These are phyloP conservation scores for Wickerhamiella hasegawae DNA, from an alignment of 805 yeast genomes.

Conservation along the genomic window DNA sequence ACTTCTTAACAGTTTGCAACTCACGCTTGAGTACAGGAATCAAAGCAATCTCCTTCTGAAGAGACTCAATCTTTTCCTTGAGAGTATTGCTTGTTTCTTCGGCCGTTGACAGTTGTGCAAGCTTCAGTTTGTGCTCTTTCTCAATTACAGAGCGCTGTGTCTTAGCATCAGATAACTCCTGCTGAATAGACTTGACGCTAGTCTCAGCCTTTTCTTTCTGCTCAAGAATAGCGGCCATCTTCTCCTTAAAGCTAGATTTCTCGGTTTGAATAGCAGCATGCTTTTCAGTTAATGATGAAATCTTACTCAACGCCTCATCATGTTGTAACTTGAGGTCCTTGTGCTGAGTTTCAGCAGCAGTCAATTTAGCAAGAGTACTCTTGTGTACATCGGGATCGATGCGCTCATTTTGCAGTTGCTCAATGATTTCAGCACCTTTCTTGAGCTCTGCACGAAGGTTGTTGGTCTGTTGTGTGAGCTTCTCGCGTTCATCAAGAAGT, in stretches of 20 bases:
- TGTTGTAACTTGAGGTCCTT: background rate
- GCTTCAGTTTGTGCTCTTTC: conserved; percentile 1
- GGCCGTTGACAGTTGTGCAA: background rate
- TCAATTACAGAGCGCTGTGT: conserved; percentile 1
- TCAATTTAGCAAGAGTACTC: conserved; percentile 8
- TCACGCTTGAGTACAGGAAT: background rate
- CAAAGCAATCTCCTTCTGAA: background rate
- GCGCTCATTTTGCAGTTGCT: conserved; percentile 2
- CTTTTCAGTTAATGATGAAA: too few species aligned
- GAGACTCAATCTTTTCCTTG: background rate
- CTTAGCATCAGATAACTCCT: background rate
- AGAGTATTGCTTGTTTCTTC: conserved; percentile 4
- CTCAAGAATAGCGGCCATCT: too few species aligned
- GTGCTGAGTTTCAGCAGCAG: background rate
- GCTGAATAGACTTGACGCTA: background rate
- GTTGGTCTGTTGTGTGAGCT: background rate
- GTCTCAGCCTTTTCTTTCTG: background rate
- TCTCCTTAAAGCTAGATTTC: too few species aligned
- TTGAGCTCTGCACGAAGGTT: conserved; percentile 7
- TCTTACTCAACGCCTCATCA: too few species aligned
- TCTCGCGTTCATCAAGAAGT: background rate
- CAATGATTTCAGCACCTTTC: conserved; percentile 3
- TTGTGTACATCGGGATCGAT: conserved; percentile 10
- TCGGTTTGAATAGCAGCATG: too few species aligned
- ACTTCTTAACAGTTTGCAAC: background rate